Evolutionary conservation across 2,329 filamentous ascomycete species (phyloP), one percentile per base, ranked within the genome.

Genomic region (Ophiosphaerella narmari): DNA sequence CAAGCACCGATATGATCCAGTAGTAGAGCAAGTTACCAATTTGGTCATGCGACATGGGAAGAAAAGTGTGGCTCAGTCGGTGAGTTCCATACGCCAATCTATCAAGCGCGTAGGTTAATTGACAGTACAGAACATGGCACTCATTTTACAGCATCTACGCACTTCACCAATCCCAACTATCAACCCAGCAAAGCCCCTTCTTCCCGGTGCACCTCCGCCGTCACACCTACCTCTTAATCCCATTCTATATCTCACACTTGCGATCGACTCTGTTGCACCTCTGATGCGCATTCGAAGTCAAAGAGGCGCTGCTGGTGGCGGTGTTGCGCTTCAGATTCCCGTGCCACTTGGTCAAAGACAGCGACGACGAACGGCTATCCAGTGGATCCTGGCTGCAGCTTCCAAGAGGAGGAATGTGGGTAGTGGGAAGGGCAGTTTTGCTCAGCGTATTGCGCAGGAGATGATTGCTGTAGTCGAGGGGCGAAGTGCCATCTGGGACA

Each of bases 1-100:
- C 63, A 89, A 91, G 74, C 80, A 90, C 70, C 85, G 94, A 66
- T 96, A 97, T 70, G 89, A 97, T 69, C 85, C 90, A 1, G 81
- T 97, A 7, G 80, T 97, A 40, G 80, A 88, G 59, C 94, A 97
- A 77, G 81, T 97, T 63, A 96, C 91, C 14, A 92, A 91, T 71
- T 80, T 96, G 62, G 76, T 99, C 57, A 99, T 97, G 93, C 80
- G 81, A 64, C 84, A 97, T 74, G 94, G 94, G 63, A 95, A 97
- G 79, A 84, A 96, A 71, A 88, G 88, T 68, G 82, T 84, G 72
- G 94, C 94, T n/a, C 91, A 99, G 74, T 86, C 86, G 78, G 91
- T 96, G 81, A 51, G 84, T 57, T 46, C 21, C 16, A 24, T 7
- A 39, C 70, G 52, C 59, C 50, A 9, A 44, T 43, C 32, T 29